Base-by-base conservation (phyloP, 2,329 filamentous ascomycete genomes). In the Pyrenophora graminea region DNA sequence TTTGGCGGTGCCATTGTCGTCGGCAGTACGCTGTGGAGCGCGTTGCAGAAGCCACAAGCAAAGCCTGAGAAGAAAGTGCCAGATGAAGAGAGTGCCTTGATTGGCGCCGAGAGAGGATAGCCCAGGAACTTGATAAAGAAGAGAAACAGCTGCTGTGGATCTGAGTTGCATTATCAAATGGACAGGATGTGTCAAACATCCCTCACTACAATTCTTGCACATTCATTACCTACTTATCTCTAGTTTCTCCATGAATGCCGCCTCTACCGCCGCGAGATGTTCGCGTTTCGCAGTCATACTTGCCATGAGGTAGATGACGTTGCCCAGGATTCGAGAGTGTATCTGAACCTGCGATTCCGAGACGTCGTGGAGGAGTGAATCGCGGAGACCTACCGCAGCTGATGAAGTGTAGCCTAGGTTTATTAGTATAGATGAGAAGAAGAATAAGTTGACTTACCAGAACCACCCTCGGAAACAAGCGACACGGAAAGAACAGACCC, bases 401-500 rank as follows among this genome's bases (percentile, higher is more conserved):
- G 75, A 83, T 1, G 81, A 84, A 3, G 77, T 82, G 58, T 85
- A 85, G 10, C 83, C 82, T 76, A 33, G 27, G 12, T 23, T 17
- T 17, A 39, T 48, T 46, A 51, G 34, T 2, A 36, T 17, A 2
- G 33, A 13, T 25, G 21, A 39, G 6, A 12, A 1, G 4, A 15
- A 13, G 31, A 9, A n/a, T 17, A 21, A n/a, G 8, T 31, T 12
- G 7, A 66, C 73, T 63, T 70, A 77, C 78, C 73, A 15, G 74
- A 75, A 17, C 79, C 80, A 25, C 69, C 65, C 3, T 73, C 66
- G 61, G 84, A 82, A 34, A 75, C 73, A 18, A 86, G 59, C 10
- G 78, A 77, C 32, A 95, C 85, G 0, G 87, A 86, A 9, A 94
- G 76, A 1, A 94, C 87, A 2, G 84, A 88, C 0, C 90, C 90